phyloP scores from a whole-genome alignment of 179 eudicot genomes.

The Silene noctiflora region DNA sequence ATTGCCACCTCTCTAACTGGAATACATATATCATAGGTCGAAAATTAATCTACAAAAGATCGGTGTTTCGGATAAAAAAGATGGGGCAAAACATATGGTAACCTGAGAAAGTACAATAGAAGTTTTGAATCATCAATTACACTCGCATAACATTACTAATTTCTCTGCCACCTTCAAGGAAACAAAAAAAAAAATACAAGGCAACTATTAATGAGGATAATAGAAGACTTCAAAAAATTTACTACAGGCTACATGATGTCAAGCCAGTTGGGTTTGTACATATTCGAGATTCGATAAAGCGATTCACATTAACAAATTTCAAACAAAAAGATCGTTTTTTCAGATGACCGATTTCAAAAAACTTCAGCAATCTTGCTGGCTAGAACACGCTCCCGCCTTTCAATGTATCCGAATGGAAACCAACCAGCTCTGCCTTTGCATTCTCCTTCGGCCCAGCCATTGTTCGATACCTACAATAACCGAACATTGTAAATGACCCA shows the following conservation, averaged over 20 bases:
- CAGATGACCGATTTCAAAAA: slow-evolving; percentile 26
- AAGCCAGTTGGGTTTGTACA: slow-evolving; percentile 3
- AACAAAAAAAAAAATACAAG: neutral
- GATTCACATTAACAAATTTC: too few relatives aligned
- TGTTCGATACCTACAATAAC: slow-evolving; percentile 58
- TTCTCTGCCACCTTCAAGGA: slow-evolving; percentile 14
- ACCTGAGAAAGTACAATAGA: neutral
- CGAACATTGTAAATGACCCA: neutral
- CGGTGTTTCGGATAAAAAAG: too few relatives aligned
- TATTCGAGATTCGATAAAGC: too few relatives aligned
- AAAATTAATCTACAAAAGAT: too few relatives aligned
- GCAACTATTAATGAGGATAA: neutral
- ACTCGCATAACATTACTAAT: slow-evolving; percentile 11
- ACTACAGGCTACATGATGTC: slow-evolving; percentile 7
- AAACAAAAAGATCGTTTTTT: neutral
- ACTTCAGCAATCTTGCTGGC: slow-evolving; percentile 87
- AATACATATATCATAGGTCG: neutral
- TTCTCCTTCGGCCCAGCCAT: slow-evolving; percentile 99
- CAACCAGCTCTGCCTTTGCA: slow-evolving; percentile 98
- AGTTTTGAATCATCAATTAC: slow-evolving; percentile 4
- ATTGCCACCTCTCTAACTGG: too few relatives aligned
- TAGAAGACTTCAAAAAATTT: neutral
- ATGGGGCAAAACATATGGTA: too few relatives aligned
- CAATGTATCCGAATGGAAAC: slow-evolving; percentile 85
- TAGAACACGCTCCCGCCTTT: slow-evolving; percentile 90